Base-by-base conservation (phyloP, 2,329 filamentous ascomycete species). In the Triangularia verruculosa region DNA sequence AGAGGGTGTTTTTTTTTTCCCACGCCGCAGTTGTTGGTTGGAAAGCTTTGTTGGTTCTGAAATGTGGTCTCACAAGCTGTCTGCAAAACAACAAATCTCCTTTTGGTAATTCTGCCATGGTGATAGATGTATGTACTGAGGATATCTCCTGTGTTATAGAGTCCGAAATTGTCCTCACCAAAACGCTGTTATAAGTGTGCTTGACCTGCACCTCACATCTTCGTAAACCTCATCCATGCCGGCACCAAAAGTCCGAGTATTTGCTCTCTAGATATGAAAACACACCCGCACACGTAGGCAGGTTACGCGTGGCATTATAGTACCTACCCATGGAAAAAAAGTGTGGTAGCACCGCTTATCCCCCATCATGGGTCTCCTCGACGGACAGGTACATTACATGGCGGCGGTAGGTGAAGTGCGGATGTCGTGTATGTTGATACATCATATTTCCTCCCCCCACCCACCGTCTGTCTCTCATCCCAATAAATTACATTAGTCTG, bases 331-430 rank as follows among this genome's bases (percentile, higher is more conserved):
- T 34, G n/a, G 24, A 24, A 24, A 57, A 57, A 15, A 57, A n/a
- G 54, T 57, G 27, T 57, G 54, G 54, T 57, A 32, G 25, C 28
- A 39, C 54, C 20, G 30, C 27, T 47, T 47, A 47, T 47, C n/a
- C 39, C 20, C 9, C 39, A 47, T 47, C 39, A 47, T 47, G 39
- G 17, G 39, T 47, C 6, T 47, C 39, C 20, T 47, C n/a, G 5
- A 20, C 39, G 39, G 39, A 20, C 17, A 47, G 4, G 39, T 47
- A 20, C 39, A 47, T 47, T 43, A 47, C 39, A 47, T 13, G 39
- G 39, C n/a, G 39, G 39, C n/a, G 39, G 39, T 20, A 47, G 39
- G 39, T 17, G 39, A 47, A 17, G n/a, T 8, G 39, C 39, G 39
- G 39, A 47, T 17, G 39, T 47, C 17, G 39, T 47, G 39, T 47